Base-by-base conservation (phyloP, 2,329 filamentous ascomycete species). In the Cordyceps tenuipes region DNA sequence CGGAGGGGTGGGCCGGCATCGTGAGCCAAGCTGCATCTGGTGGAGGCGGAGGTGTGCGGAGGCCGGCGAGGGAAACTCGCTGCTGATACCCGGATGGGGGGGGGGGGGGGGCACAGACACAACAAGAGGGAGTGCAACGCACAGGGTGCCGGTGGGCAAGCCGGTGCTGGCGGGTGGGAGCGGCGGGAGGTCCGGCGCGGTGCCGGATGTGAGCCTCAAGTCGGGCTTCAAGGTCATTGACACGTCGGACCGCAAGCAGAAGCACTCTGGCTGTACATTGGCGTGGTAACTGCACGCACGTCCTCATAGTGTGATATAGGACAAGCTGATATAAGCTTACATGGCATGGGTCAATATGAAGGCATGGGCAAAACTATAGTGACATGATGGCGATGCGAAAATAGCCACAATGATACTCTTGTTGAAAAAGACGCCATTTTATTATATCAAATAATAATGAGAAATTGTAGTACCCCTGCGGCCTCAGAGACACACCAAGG, bases 11-110 rank as follows among this genome's bases (percentile, higher is more conserved):
- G 57, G n/a, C 12, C 17, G 36, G 44, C 21, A 52, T 59, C 41
- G n/a, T 53, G 17, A 39, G 54, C 43, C 57, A 59, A 59, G 57
- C 50, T 59, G 56, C 56, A 51, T 36, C 47, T 58, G n/a, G 56
- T 58, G 21, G 56, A 58, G 56, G 47, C 46, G 15, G 56, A 58
- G 56, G 46, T 47, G 34, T 47, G 56, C 47, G 56, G 51, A 47
- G 56, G 39, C 56, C 15, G 56, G 56, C 23, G 56, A 58, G 56
- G 56, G 56, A 36, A 41, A 58, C 56, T 58, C 56, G 9, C 44
- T 58, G 36, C 47, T 58, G 8, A 51, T 58, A 23, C 36, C 56
- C 47, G 7, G 56, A n/a, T n/a, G n/a, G n/a, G n/a, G n/a, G n/a
- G n/a, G n/a, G n/a, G n/a, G n/a, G n/a, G n/a, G n/a, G n/a, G n/a